Evolutionary conservation across 1,284 basidiomycete species (phyloP).

Genomic region (Marasmius fiardii): DNA sequence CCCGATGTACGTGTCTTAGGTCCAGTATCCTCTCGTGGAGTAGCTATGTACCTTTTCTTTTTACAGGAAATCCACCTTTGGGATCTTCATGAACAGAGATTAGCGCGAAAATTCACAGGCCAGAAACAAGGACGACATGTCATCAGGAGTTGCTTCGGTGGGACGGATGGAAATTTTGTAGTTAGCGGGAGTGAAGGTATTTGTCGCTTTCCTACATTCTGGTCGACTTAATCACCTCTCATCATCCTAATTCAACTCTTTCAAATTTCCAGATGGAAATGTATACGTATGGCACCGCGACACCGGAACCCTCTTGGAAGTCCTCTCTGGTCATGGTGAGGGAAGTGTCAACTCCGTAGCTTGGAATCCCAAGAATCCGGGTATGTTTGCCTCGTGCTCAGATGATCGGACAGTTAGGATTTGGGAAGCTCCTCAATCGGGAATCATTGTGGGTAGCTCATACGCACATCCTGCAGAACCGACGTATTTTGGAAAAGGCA

Average conservation of each 20-base stretch:
- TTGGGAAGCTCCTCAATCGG: conserved; percentile 66
- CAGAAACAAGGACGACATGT: conserved; percentile 81
- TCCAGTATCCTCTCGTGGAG: conserved; percentile 5
- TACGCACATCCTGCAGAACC: conserved; percentile 6
- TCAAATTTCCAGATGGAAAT: conserved; percentile 63
- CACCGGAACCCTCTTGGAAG: conserved; percentile 78
- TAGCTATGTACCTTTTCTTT: conserved; percentile 15
- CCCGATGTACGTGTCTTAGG: conserved; percentile 64
- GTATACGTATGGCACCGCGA: conserved; percentile 96
- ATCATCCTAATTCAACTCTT: no score
- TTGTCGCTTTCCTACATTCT: conserved; percentile 21
- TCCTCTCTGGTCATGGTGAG: conserved; percentile 77
- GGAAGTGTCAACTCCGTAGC: conserved; percentile 95
- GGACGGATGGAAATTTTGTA: conserved; percentile 86
- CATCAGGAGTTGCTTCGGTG: conserved; percentile 93
- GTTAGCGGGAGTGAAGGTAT: conserved; percentile 93
- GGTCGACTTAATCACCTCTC: conserved; percentile 11
- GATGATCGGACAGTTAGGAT: conserved; percentile 84
- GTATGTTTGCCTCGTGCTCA: conserved; percentile 92
- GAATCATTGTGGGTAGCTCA: conserved; percentile 20
- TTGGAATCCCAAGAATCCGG: conserved; percentile 87
- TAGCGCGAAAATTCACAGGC: conserved; percentile 79
- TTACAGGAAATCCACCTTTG: conserved; percentile 85
- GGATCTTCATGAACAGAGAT: conserved; percentile 68
- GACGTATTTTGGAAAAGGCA: conserved; percentile 41